Percentiles rank a stretch among this genome's conserved stretches.
These are phyloP conservation scores for Russula olivacea DNA, from an alignment of 768 basidiomycete species.

Conservation along the genomic window DNA sequence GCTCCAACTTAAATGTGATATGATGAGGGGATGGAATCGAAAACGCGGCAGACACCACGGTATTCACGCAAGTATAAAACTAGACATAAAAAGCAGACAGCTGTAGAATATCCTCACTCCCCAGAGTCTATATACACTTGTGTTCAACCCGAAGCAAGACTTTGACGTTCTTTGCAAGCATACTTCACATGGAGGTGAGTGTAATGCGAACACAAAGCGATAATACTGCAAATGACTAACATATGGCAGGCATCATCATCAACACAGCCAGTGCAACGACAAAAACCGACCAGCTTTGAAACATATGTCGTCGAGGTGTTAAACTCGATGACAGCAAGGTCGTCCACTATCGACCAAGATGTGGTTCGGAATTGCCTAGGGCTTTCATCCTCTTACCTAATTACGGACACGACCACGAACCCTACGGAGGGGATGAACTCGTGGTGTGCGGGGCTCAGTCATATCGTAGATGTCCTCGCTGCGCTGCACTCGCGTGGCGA, in stretches of 20 bases:
- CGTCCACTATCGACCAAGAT: slow-evolving; percentile 51
- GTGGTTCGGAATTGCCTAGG: slow-evolving; percentile 57
- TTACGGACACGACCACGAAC: slow-evolving; percentile 67
- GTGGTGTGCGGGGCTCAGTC: slow-evolving; percentile 64
- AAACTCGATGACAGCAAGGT: slow-evolving; percentile 43
- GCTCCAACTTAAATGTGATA: slow-evolving; percentile 16
- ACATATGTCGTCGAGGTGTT: slow-evolving; percentile 54
- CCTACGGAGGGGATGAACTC: slow-evolving; percentile 48
- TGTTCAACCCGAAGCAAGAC: too few relatives aligned
- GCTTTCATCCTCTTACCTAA: slow-evolving; percentile 71
- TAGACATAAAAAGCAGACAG: slow-evolving; percentile 24
- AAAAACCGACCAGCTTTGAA: slow-evolving; percentile 51
- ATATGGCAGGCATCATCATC: neutral
- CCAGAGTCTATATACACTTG: too few relatives aligned
- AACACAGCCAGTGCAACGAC: slow-evolving; percentile 5
- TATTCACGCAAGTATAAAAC: slow-evolving; percentile 13
- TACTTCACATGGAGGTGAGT: slow-evolving; percentile 20
- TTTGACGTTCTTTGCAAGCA: neutral
- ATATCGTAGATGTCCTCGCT: slow-evolving; percentile 65
- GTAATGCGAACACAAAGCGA: neutral
- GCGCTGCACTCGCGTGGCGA: slow-evolving; percentile 63
- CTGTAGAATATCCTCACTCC: slow-evolving; percentile 18
- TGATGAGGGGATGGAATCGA: slow-evolving; percentile 24
- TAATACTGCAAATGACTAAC: neutral
- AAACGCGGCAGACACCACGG: slow-evolving; percentile 20